Base-by-base conservation (phyloP, 2,329 filamentous ascomycete species). In the Fusarium vanettenii region DNA sequence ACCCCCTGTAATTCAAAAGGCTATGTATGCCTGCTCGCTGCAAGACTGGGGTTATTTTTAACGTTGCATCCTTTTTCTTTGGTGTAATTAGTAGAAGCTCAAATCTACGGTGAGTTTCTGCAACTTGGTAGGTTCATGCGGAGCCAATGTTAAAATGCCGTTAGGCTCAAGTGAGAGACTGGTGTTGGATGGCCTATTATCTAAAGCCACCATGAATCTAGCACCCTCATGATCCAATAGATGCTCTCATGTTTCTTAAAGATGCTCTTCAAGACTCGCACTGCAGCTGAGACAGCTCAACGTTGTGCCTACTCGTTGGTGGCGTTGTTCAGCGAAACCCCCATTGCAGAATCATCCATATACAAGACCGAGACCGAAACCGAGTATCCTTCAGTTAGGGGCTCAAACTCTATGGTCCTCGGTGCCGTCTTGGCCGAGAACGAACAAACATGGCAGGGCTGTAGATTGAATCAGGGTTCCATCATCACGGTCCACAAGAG, bases 1-100 rank as follows among this genome's bases (percentile, higher is more conserved):
- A 59, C 31, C 41, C 59, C 61, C 37, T 67, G 70, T 11, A 52
- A 55, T 45, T 39, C 52, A 41, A 43, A 22, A 59, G 55, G 55
- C 55, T 59, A 33, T 59, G 55, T 33, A 37, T 25, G 22, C 31
- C 55, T 37, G 31, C 8, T 13, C 27, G 14, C 20, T 37, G 33
- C 33, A 37, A 18, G 31, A 37, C 55, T 37, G 35, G 55, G 33
- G 33, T 37, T 59, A 25, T 37, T 59, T 59, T 59, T 59, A 37
- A 39, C 20, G 31, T 56, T 37, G 33, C 33, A 59, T 59, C 10
- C 22, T 37, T 25, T 33, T 22, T 18, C 22, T n/a, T 59, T 59
- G 16, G 33, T 37, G 33, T 25, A 37, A 37, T 48, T 27, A 18
- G 45, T 48, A 29, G 6, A 52, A 52, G 48, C 48, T 52, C 48